Conservation (phyloP, 2,329 filamentous ascomycete species). For the Fusarium cyanostomum region DNA sequence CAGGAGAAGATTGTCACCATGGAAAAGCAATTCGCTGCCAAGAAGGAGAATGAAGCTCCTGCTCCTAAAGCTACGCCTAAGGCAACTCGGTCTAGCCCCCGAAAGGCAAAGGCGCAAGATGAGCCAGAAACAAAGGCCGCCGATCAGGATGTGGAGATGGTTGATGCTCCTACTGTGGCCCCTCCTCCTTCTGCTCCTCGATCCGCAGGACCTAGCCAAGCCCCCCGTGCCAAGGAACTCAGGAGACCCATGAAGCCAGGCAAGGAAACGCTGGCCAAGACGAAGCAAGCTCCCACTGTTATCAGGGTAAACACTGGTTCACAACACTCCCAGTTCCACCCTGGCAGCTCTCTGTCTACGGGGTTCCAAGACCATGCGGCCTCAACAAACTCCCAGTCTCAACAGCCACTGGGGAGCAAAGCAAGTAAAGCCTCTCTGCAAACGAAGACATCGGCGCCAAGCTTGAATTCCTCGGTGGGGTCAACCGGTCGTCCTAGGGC, state of each 20-base stretch:
- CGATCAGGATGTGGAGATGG: constrained; percentile 63
- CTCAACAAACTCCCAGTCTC: constrained; percentile 50
- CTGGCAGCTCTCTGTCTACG: constrained; percentile 66
- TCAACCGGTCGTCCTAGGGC: constrained; percentile 74
- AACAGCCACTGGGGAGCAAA: constrained; percentile 66
- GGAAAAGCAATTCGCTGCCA: constrained; percentile 63
- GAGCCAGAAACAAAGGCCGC: constrained; percentile 38
- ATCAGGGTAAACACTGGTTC: constrained; percentile 76
- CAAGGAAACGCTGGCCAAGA: constrained; percentile 66
- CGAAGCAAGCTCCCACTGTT: constrained; percentile 73
- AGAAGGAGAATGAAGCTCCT: constrained; percentile 61
- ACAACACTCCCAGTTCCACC: constrained; percentile 67
- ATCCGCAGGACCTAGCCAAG: constrained; percentile 57
- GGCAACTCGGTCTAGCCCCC: constrained; percentile 61
- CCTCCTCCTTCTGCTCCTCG: constrained; percentile 70
- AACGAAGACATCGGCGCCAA: constrained; percentile 63
- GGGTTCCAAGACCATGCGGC: constrained; percentile 59
- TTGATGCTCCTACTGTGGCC: constrained; percentile 62
- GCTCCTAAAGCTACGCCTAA: constrained; percentile 55
- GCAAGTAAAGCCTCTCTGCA: constrained; percentile 73
- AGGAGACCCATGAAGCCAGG: constrained; percentile 70
- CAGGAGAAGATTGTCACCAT: constrained; percentile 63
- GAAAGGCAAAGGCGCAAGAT: constrained; percentile 55
- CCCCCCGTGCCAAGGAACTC: constrained; percentile 60
- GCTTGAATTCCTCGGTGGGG: constrained; percentile 66